Conservation (phyloP, 148 eudicot species). For the Diospyros kaki region DNA sequence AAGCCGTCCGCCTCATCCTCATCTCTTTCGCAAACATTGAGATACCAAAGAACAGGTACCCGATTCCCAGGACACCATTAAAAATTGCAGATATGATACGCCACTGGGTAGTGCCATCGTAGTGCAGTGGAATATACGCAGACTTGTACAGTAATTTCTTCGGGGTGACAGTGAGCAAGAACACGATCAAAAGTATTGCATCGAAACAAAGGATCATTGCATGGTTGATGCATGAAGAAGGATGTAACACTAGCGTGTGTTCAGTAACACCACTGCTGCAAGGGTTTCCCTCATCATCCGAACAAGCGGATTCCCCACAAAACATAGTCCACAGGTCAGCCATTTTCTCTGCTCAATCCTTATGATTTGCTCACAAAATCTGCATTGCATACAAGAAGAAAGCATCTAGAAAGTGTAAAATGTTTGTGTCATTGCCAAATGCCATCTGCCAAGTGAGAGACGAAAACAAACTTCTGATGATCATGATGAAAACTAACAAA, state of each 20-base stretch:
- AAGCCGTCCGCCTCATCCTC: constrained; percentile 5
- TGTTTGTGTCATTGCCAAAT: too few relatives aligned
- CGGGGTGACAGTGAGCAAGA: neutral
- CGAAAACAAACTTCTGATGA: too few relatives aligned
- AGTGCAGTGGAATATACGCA: neutral
- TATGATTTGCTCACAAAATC: too few relatives aligned
- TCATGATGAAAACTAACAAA: too few relatives aligned
- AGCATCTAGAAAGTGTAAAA: too few relatives aligned
- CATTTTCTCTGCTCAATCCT: too few relatives aligned
- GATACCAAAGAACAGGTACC: constrained; percentile 7
- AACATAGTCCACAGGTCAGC: constrained; percentile 15
- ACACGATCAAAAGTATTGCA: constrained; percentile 12
- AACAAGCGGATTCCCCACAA: constrained; percentile 17
- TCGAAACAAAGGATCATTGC: constrained; percentile 17
- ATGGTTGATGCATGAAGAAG: constrained; percentile 27
- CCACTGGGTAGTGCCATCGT: neutral
- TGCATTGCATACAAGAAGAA: too few relatives aligned
- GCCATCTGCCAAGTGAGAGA: too few relatives aligned
- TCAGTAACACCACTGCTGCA: constrained; percentile 5
- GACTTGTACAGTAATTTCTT: constrained; percentile 6
- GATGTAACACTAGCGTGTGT: constrained; percentile 3
- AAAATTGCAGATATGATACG: constrained; percentile 18
- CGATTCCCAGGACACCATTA: constrained; percentile 26
- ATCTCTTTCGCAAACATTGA: constrained; percentile 19
- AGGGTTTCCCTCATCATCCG: neutral